Evolutionary conservation across 176 grass and related monocot species (phyloP).

Genomic region (Calamus simplicifolius): DNA sequence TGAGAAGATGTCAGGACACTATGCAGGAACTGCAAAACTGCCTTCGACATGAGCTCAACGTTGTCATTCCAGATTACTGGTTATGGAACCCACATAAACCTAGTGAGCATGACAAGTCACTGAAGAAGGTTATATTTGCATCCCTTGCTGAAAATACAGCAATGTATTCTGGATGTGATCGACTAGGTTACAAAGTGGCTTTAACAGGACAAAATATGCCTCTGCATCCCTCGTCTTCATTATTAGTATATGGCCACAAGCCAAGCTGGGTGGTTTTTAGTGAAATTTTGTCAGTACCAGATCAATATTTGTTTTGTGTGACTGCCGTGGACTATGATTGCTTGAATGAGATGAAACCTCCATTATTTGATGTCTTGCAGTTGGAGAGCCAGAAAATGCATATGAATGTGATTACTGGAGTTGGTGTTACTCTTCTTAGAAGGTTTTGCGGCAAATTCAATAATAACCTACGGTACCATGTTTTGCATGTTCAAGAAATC

Average conservation of each 20-base stretch:
- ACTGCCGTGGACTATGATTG: constrained; percentile 65
- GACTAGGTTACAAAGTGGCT: constrained; percentile 79
- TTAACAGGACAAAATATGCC: constrained; percentile 59
- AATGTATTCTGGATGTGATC: constrained; percentile 75
- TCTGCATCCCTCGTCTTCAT: constrained; percentile 84
- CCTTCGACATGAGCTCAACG: constrained; percentile 61
- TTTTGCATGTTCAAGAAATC: constrained; percentile 42
- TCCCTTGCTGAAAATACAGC: constrained; percentile 77
- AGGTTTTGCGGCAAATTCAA: constrained; percentile 60
- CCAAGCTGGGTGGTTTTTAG: constrained; percentile 91
- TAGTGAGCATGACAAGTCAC: constrained; percentile 39
- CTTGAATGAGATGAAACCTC: constrained; percentile 36
- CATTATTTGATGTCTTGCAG: constrained; percentile 33
- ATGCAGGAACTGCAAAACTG: constrained; percentile 70
- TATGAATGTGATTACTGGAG: constrained; percentile 50
- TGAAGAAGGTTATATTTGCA: constrained; percentile 72
- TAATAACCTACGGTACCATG: constrained; percentile 58
- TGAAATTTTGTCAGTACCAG: constrained; percentile 64
- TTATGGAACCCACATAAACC: constrained; percentile 60
- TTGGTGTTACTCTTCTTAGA: constrained; percentile 48
- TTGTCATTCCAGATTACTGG: constrained; percentile 84
- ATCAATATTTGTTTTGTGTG: constrained; percentile 94
- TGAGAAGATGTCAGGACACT: constrained; percentile 82
- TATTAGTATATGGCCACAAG: constrained; percentile 48
- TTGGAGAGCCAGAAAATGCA: constrained; percentile 68